phyloP scores from a whole-genome alignment of 73 alveolate species.

The Stentor coeruleus region DNA sequence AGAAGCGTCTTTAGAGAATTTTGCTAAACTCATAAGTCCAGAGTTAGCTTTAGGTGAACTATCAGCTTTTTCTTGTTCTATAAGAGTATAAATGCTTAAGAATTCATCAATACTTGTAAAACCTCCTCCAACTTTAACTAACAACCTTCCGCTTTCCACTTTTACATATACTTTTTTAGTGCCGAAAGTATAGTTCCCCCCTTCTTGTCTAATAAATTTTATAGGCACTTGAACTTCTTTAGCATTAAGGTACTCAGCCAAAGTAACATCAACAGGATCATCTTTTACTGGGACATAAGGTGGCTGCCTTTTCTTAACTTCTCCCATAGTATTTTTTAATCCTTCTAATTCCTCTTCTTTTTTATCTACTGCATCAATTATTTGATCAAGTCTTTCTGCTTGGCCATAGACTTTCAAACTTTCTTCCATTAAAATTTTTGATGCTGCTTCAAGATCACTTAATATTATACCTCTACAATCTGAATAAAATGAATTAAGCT shows the following conservation, averaged over 20 bases:
- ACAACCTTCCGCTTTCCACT: conserved; percentile 11
- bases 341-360: conserved; percentile 15
- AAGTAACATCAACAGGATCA: not conserved
- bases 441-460: not conserved
- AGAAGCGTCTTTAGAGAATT: too few relatives aligned
- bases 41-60: too few relatives aligned
- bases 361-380: not conserved
- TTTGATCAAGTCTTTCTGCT: conserved; percentile 12
- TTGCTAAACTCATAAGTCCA: too few relatives aligned
- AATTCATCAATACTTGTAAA: conserved; percentile 28
- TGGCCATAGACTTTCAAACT: not conserved
- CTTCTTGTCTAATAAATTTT: conserved; percentile 12
- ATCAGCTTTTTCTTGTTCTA: conserved; percentile 31
- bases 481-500: not conserved
- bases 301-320: not conserved
- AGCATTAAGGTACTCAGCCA: not conserved
- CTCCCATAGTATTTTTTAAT: conserved; percentile 3
- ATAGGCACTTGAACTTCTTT: conserved; percentile 1
- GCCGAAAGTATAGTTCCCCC: conserved; percentile 29
- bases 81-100: conserved; percentile 30
- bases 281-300: not conserved
- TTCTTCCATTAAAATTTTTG: not conserved
- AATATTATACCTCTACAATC: not conserved
- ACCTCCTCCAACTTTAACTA: conserved; percentile 26
- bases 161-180: conserved; percentile 30